Evolutionary conservation across 2,329 filamentous ascomycete genomes (phyloP), one percentile per base, ranked within the genome.

Genomic region (Fusarium verticillioides): DNA sequence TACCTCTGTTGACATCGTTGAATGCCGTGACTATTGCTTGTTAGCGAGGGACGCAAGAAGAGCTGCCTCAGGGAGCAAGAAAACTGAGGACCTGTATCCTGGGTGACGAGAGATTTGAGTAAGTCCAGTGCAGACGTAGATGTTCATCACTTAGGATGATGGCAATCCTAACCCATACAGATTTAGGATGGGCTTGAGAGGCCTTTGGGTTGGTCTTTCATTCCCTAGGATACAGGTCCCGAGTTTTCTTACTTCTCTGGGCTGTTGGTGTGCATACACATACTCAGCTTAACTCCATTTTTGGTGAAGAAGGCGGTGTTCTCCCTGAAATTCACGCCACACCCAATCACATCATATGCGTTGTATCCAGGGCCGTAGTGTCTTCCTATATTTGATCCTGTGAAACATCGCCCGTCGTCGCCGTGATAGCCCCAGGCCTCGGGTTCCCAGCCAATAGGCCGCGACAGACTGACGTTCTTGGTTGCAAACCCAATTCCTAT

Each of bases 381-480:
- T 75, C 88, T 89, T 16, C 90, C 90, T 4, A 84, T 82, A 60
- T 86, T 89, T 39, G 88, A 85, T 5, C 87, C 87, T 7, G 85
- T 84, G 72, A 90, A 92, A 52, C 86, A 85, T 71, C 91, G 84
- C 13, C 91, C 91, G 74, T 93, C 91, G 72, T 93, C 91, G 32
- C 90, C 90, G 76, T 93, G 91, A 75, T 92, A 93, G 44, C 89
- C 91, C 87, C 89, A 93, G 2, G 90, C 91, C 46, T 91, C 89
- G 4, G 87, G 85, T 76, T 93, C 91, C 90, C 90, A 93, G 23
- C 91, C 91, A 3, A 91, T 87, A 10, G 89, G 85, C 65, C 91
- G 84, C 53, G 86, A 84, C 47, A 91, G 80, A 10, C 85, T 83
- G 9, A 88, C 87, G 8, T 82, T 83, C 77, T 86, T 88, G 47